Evolutionary conservation across 2,329 filamentous ascomycete species (phyloP), one percentile per base, ranked within the genome.

Genomic region (Aspergillus alliaceus): DNA sequence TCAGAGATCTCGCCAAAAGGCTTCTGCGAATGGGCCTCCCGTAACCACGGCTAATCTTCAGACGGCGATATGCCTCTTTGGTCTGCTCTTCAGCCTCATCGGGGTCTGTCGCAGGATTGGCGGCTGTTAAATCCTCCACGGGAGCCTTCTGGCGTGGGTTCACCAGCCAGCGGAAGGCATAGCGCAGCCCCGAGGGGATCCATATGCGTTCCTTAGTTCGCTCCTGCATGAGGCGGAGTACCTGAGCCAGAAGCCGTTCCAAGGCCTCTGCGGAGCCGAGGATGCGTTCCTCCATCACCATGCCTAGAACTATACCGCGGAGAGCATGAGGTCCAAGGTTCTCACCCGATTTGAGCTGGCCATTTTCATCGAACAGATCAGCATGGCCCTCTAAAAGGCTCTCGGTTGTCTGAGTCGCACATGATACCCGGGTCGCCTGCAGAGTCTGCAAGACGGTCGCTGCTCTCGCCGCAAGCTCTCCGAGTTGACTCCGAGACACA

Each of bases 201-300:
- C 80, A 82, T 3, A 81, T 60, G 0, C 73, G 73, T 2, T 66
- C 64, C 2, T 58, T 63, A 1, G 69, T 76, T 14, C 77, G 74
- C 6, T 65, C 62, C 35, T 72, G 65, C 8, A 77, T 70, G 2
- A 81, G 69, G 0, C 67, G 61, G 1, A 73, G 57, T 2, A 80
- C 65, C 15, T 75, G 69, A 6, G 69, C 65, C 0, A 82, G 63
- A 0, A 80, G 56, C 4, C 34, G 31, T n/a, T 56, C 35, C 2
- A 52, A 29, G 3, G 53, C 31, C 8, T 50, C 27, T 5, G 56
- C 56, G 3, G 46, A 27, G 14, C 31, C 40, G 54, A 8, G 82
- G 69, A 4, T 77, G 72, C 61, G 34, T 29, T 81, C 79, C 54
- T 81, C 79, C 6, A 79, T 68, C 2, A 80, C 75, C 75, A 82